Evolutionary conservation across 176 grass and related monocot species (phyloP).

Genomic region (Triticum urartu): DNA sequence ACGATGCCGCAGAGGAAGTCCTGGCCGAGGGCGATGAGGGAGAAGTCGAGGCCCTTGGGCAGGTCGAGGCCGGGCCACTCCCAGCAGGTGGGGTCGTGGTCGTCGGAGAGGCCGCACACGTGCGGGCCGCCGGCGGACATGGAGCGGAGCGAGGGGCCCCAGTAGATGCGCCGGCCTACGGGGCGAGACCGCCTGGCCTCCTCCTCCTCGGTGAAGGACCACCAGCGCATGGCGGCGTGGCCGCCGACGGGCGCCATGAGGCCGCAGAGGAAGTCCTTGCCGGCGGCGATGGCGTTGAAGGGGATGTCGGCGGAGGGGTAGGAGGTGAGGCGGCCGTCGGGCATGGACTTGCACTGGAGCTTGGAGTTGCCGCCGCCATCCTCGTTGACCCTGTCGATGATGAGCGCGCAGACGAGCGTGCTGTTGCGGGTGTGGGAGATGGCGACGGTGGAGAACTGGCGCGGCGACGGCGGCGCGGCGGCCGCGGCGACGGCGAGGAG

Average conservation of each 20-base stretch:
- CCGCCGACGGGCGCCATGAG: constrained; percentile 32
- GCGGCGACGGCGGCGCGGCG: constrained; percentile 18
- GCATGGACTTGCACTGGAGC: constrained; percentile 60
- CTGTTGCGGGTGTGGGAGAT: constrained; percentile 39
- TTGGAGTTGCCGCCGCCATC: constrained; percentile 18
- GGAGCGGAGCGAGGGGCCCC: constrained; percentile 42
- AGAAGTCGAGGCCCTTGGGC: constrained; percentile 38
- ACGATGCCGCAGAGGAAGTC: constrained; percentile 80
- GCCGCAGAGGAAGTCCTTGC: constrained; percentile 69
- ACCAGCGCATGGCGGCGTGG: constrained; percentile 79
- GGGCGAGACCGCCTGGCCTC: constrained; percentile 5
- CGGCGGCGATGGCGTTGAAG: constrained; percentile 75
- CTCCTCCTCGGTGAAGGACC: constrained; percentile 46
- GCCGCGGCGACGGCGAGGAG: background rate
- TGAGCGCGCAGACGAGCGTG: constrained; percentile 66
- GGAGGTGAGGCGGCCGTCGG: background rate
- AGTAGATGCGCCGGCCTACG: constrained; percentile 54
- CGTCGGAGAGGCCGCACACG: constrained; percentile 60
- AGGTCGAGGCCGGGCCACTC: constrained; percentile 45
- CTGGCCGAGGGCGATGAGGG: constrained; percentile 64
- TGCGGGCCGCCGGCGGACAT: constrained; percentile 64
- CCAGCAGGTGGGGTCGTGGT: constrained; percentile 52
- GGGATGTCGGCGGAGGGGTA: constrained; percentile 47
- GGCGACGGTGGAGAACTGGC: constrained; percentile 59
- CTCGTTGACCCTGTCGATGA: constrained; percentile 1